A percentile compares a stretch with the other conserved stretches of the same genome.
Evolutionary conservation across 495 filamentous ascomycete species (phyloP).

Genomic region (Penicillium desertorum): DNA sequence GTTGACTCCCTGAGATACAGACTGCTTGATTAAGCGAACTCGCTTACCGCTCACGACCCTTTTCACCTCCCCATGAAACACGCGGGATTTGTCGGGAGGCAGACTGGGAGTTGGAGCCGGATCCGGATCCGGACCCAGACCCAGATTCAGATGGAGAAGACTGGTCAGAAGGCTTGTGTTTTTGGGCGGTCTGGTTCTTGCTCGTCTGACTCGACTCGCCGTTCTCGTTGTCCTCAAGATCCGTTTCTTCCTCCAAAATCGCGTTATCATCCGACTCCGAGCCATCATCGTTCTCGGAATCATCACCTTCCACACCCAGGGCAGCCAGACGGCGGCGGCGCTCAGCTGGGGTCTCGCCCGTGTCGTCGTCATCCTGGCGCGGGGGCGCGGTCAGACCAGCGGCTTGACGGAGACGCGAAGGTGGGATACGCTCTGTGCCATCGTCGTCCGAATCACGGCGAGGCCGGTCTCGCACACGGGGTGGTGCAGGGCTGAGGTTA

Average conservation of each 20-base stretch:
- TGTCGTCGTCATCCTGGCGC: slow-evolving; percentile 42
- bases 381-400: slow-evolving; percentile 35
- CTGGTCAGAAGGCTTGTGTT: slow-evolving; percentile 23
- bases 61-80: slow-evolving; percentile 33
- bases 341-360: slow-evolving; percentile 79
- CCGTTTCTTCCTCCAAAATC: slow-evolving; percentile 26
- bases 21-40: background rate
- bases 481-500: slow-evolving; percentile 32
- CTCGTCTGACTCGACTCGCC: slow-evolving; percentile 21
- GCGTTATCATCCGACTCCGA: slow-evolving; percentile 22
- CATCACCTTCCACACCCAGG: slow-evolving; percentile 63
- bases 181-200: slow-evolving; percentile 36
- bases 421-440: slow-evolving; percentile 55
- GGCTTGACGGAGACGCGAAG: slow-evolving; percentile 40
- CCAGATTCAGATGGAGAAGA: slow-evolving; percentile 24
- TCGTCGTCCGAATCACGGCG: slow-evolving; percentile 59
- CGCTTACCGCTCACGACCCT: slow-evolving; percentile 23
- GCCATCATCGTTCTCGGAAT: slow-evolving; percentile 58
- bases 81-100: slow-evolving; percentile 23
- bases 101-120: slow-evolving; percentile 10
- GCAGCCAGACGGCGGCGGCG: slow-evolving; percentile 79
- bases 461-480: slow-evolving; percentile 26
- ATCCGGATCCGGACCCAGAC: slow-evolving; percentile 20
- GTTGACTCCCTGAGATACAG: background rate
- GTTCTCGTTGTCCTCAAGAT: slow-evolving; percentile 31